Base-by-base conservation (phyloP, 1,284 basidiomycete species). In the Baeospora myosura region DNA sequence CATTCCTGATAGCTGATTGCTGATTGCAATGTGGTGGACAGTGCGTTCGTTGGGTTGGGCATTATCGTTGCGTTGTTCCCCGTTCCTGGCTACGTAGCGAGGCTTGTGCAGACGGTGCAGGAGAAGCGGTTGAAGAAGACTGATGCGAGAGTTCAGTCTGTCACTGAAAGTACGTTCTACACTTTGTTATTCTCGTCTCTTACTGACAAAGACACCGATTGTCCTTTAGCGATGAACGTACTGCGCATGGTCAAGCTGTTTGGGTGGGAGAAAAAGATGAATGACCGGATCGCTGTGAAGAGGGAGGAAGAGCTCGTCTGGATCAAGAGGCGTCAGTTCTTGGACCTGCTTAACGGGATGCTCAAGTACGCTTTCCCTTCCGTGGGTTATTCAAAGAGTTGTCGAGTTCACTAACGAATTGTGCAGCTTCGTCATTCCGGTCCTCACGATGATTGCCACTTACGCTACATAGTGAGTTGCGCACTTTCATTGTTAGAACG, bases 161-260 rank as follows among this genome's bases (percentile, higher is more conserved):
- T 77, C 44, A 73, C 74, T 6, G 76, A 78, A 58, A 66, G 69
- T 66, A 51, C 44, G 62, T 49, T 36, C 30, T 10, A 34, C 46
- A 11, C 41, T 21, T 17, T 16, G n/a, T n/a, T n/a, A n/a, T n/a
- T n/a, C 5, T 38, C 10, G 33, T 48, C 23, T 38, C 14, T 32
- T 6, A 42, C 25, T 10, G 3, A 28, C 16, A 25, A 20, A 3
- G 3, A 11, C 14, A 14, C 16, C 23, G 16, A n/a, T 34, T 22
- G n/a, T n/a, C n/a, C 28, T 21, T 10, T 33, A 71, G 68, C 62
- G 5, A 60, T 71, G 64, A 68, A 61, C 46, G 62, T 72, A 5
- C 49, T 74, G n/a, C 66, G 78, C 20, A 79, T 80, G 69, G 64
- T 81, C 59, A 84, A 85, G 60, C 69, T 85, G 49, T 85, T 86